Conservation (phyloP, 2,329 filamentous ascomycete genomes). For the Claviceps spartinae region DNA sequence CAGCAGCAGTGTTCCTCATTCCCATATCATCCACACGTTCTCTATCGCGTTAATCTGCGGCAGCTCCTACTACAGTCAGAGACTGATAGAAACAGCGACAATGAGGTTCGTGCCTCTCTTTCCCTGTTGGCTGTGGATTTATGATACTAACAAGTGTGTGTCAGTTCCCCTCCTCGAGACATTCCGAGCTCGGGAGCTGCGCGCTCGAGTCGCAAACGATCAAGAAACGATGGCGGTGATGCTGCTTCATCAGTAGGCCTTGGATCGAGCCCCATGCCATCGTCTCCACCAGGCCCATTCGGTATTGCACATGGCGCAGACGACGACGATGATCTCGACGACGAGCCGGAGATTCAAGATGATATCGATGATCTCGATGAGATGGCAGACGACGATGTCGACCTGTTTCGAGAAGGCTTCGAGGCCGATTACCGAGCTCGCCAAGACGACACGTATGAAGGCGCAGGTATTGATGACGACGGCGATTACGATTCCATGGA, state of each 20-base stretch:
- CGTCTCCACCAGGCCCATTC: constrained; percentile 46
- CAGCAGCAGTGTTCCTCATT: constrained; percentile 4
- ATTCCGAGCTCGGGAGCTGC: constrained; percentile 63
- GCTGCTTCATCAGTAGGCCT: constrained; percentile 34
- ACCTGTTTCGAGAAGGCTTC: constrained; percentile 62
- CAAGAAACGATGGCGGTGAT: constrained; percentile 38
- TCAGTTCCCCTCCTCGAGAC: constrained; percentile 68
- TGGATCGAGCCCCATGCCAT: constrained; percentile 51
- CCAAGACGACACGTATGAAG: constrained; percentile 56
- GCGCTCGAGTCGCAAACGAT: constrained; percentile 40
- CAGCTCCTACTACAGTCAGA: not conserved
- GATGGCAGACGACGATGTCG: constrained; percentile 67
- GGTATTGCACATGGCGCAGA: constrained; percentile 53
- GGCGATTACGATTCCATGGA: constrained; percentile 60
- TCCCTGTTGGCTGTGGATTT: not conserved
- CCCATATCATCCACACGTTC: not conserved
- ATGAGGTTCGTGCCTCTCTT: constrained; percentile 13
- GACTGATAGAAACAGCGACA: not conserved
- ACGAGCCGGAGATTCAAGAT: constrained; percentile 58
- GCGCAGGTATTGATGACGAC: constrained; percentile 62
- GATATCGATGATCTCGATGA: constrained; percentile 69
- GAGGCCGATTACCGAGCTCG: constrained; percentile 57
- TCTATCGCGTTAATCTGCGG: not conserved
- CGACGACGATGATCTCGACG: constrained; percentile 58
- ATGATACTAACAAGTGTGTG: constrained; percentile 5